Evolutionary conservation across 164 flowering plant genomes (phyloP), one percentile per base, ranked within the genome.

Genomic region (Kalanchoe fedtschenkoi): DNA sequence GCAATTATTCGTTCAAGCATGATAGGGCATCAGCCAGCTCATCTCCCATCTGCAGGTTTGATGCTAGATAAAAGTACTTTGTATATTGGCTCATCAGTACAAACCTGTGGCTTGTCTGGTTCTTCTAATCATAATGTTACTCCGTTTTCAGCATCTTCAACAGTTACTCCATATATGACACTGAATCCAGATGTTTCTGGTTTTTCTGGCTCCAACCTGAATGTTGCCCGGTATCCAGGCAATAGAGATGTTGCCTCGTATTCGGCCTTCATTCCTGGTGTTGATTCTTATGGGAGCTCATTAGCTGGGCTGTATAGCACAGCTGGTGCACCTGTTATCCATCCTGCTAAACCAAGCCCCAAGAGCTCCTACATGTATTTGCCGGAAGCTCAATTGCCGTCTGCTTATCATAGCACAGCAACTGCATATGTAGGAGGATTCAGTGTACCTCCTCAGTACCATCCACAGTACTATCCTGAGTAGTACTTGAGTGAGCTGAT

Each of bases 401-500:
- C 81, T 64, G 70, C 70, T 66, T 68, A 62, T 69, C 71, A 72
- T 66, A 76, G 74, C 10, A 47, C 75, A 62, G 28, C 72, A 39
- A 5, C 61, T 44, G 69, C 63, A 35, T 74, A 69, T 62, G 78
- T 74, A 65, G 75, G 77, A 60, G 75, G 76, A 58, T 73, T 69
- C 69, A 68, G 68, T 53, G 26, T 70, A 61, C 75, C 71, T 34
- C 46, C 79, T 69, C 74, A 75, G 32, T 72, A 74, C 70, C 71
- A 70, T 60, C 74, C 75, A 56, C 54, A 72, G 41, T 74, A 71
- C 75, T 75, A 76, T 72, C 77, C 83, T 55, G 69, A 62, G 70
- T 77, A 75, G 64, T 39, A 55, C 2, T 58, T 54, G 28, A 21
- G 61, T 34, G 38, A 55, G 62, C 56, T 53, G 39, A 37, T 34